Evolutionary conservation across 2,329 filamentous ascomycete genomes (phyloP), one percentile per base, ranked within the genome.

Genomic region (Aschersonia sp.): DNA sequence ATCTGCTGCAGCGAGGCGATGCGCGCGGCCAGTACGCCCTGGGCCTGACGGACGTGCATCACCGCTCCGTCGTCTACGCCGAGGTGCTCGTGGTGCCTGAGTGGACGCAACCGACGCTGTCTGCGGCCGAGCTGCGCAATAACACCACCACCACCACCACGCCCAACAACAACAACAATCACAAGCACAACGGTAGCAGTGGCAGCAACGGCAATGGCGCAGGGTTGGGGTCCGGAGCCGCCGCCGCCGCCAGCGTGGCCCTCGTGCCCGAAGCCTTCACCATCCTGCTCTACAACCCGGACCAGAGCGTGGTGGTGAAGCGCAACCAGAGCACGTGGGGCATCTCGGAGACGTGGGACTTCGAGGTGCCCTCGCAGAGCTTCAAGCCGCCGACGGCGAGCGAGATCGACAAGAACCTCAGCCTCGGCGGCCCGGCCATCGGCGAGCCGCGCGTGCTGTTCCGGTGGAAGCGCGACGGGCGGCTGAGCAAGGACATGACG

Each of bases 231-330:
- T 71, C 74, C n/a, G 41, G 35, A 11, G 81, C 80, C 51, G 83
- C 82, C 12, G 67, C 79, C 70, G 41, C 75, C 66, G 79, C 76
- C 29, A 76, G 75, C 12, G 56, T 84, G 50, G 84, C 89, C 8
- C 72, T 86, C 35, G 76, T 87, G 31, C 89, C 90, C 0, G 81
- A 82, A 48, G 72, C 78, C 47, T 95, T 97, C 62, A 73, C 75
- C n/a, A 74, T 97, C 40, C 83, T 90, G 56, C 79, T 98, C 4
- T 97, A 95, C 71, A 92, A 95, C 61, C 92, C 92, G 0, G 90
- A 97, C 61, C 87, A 92, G 63, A 76, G 84, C 55, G 71, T 97
- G 22, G 57, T 71, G 1, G 76, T 97, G 37, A 80, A 76, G 55
- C 76, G 81, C 57, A 79, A 84, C 55, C 74, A 81, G 41, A 83